Evolutionary conservation across 805 yeast genomes (phyloP), one percentile per base, ranked within the genome.

Genomic region (Starmerella potacharoeniae): DNA sequence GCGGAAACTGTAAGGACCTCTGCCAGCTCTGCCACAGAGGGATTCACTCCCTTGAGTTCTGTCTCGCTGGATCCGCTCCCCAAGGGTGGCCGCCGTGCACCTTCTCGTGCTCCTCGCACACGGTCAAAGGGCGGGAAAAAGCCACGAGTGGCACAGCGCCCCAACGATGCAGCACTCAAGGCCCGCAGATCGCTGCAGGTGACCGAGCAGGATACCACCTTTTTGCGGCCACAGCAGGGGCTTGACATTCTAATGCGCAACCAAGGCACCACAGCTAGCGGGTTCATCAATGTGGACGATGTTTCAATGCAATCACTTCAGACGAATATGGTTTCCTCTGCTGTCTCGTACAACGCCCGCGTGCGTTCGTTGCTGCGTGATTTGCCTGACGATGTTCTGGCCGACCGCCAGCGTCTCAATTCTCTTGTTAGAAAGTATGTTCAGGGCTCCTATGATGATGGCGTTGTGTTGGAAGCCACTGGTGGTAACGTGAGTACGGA

Each of bases 301-400:
- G 59, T 59, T n/a, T 58, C 62, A 13, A 51, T 58, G 8, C 29
- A 40, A 14, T 6, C 58, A 8, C 50, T 59, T 28, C 56, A 53
- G 50, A 43, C 51, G 8, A 41, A 51, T 49, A 43, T 59, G 29
- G 57, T 47, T 1, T 16, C 51, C 16, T 52, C 58, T 1, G 57
- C 62, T 2, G 57, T 60, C 35, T 50, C 62, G 7, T 60, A 36
- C 45, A 59, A 63, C 46, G 43, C 62, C 29, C 65, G 66, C 11
- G 55, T 60, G 33, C 60, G 60, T 4, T 55, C 63, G 28, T 52
- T 60, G 46, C 52, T 62, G 34, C 54, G 59, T 51, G 29, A 50
- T 31, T n/a, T 44, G 7, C 46, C 56, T 34, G 37, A 45, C 6
- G 29, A 11, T 10, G 52, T 40, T 3, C 36, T n/a, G 5, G 13